phyloP scores from a whole-genome alignment of 306 rosid genomes.

The Medicago arabica region DNA sequence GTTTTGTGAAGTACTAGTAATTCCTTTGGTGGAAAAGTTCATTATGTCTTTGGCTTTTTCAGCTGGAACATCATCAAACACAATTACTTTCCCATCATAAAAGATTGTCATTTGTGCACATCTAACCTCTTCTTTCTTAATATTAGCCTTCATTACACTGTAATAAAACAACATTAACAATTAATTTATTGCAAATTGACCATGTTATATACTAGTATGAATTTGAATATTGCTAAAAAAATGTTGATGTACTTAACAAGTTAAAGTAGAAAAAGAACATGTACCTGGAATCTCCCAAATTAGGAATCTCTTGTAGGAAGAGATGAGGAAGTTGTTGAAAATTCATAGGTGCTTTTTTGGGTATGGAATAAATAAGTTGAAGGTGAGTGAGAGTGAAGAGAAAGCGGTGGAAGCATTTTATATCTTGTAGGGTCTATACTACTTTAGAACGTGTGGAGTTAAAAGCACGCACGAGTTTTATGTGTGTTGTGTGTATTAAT shows the following conservation, averaged over 20 bases:
- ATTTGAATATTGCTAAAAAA: too few relatives aligned
- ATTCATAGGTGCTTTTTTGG: not conserved
- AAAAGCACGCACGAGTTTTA: not conserved
- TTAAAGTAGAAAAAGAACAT: not conserved
- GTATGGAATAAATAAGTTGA: not conserved
- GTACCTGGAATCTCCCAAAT: conserved; percentile 6
- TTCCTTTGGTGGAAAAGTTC: conserved; percentile 52
- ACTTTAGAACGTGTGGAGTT: not conserved
- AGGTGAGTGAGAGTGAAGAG: not conserved
- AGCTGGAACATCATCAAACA: conserved; percentile 64
- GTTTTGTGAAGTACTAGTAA: too few relatives aligned
- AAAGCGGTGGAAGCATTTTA: not conserved
- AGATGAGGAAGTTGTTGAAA: conserved; percentile 40
- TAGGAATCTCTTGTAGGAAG: conserved; percentile 32
- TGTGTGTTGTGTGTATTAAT: not conserved
- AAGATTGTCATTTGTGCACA: conserved; percentile 77
- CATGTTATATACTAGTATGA: too few relatives aligned
- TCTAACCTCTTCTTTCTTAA: conserved; percentile 45
- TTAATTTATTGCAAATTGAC: too few relatives aligned
- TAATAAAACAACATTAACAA: not conserved
- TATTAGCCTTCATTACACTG: conserved; percentile 50
- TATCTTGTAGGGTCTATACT: too few relatives aligned
- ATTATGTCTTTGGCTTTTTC: conserved; percentile 75
- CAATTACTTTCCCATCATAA: conserved; percentile 76
- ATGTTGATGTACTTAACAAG: not conserved